Conservation (phyloP, 1,284 basidiomycete species). For the Ceratobasidium sp. region DNA sequence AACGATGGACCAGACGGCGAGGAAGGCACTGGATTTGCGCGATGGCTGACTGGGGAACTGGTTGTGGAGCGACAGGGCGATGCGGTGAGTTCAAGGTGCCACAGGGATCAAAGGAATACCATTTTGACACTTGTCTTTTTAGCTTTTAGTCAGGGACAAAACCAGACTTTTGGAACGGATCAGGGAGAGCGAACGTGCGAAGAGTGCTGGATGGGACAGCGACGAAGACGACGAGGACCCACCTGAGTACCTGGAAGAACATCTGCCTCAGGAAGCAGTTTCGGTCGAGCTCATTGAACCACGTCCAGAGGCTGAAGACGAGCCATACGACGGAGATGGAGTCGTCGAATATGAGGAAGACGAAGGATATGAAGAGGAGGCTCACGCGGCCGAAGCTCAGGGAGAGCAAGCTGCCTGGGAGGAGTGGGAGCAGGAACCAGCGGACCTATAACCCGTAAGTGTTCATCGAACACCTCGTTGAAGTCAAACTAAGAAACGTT, state of each 20-base stretch:
- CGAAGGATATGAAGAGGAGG: background rate
- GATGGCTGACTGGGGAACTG: slow-evolving; percentile 37
- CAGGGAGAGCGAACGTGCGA: slow-evolving; percentile 22
- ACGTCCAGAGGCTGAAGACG: background rate
- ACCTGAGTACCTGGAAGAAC: background rate
- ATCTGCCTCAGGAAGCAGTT: slow-evolving; percentile 16
- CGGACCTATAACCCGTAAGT: too few species aligned
- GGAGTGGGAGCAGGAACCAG: background rate
- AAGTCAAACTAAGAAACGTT: too few species aligned
- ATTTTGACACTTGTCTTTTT: background rate
- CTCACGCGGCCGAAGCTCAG: background rate
- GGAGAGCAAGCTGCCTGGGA: slow-evolving; percentile 1
- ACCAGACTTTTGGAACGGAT: slow-evolving; percentile 4
- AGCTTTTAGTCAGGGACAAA: slow-evolving; percentile 36
- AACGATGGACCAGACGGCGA: slow-evolving; percentile 43
- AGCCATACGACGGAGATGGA: slow-evolving; percentile 1
- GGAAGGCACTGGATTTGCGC: slow-evolving; percentile 34
- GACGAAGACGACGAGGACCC: slow-evolving; percentile 36
- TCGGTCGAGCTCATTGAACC: slow-evolving; percentile 26
- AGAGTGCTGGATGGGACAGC: slow-evolving; percentile 41
- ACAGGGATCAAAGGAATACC: background rate
- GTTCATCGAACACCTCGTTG: too few species aligned
- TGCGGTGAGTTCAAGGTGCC: slow-evolving; percentile 2
- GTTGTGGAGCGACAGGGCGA: slow-evolving; percentile 31
- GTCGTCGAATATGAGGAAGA: background rate